Evolutionary conservation across 1,284 basidiomycete species (phyloP).

Genomic region (Earliella scabrosa): DNA sequence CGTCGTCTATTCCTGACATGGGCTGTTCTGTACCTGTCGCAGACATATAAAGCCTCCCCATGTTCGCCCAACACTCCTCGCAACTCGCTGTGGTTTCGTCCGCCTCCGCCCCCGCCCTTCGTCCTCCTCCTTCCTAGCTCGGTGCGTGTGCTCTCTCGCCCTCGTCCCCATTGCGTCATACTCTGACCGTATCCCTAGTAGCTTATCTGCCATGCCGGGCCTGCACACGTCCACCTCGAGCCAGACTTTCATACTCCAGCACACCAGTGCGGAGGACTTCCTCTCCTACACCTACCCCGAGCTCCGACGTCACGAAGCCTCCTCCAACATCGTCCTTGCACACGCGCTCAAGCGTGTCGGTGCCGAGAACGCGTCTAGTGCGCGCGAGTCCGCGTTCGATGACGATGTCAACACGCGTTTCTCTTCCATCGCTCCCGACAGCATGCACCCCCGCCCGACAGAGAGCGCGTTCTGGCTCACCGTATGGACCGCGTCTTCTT

Average conservation of each 20-base stretch:
- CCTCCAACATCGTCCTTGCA: slow-evolving; percentile 56
- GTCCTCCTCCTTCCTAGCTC: neutral
- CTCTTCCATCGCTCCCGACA: slow-evolving; percentile 23
- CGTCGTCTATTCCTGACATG: slow-evolving; percentile 20
- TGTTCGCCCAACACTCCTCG: neutral
- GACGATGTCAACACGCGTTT: slow-evolving; percentile 37
- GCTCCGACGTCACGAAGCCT: slow-evolving; percentile 47
- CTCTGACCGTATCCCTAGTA: neutral
- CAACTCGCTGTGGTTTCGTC: slow-evolving; percentile 3
- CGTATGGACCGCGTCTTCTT: slow-evolving; percentile 44
- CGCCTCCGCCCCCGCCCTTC: neutral
- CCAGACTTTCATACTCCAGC: slow-evolving; percentile 45
- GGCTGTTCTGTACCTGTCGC: slow-evolving; percentile 19
- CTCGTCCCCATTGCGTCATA: neutral
- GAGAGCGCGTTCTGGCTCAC: slow-evolving; percentile 52
- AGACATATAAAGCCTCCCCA: slow-evolving; percentile 15
- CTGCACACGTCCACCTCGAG: slow-evolving; percentile 30
- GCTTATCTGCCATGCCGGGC: slow-evolving; percentile 35
- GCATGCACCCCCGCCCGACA: slow-evolving; percentile 24
- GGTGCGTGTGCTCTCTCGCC: neutral
- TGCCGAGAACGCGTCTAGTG: slow-evolving; percentile 42
- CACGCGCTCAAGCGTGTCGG: slow-evolving; percentile 50
- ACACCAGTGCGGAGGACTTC: slow-evolving; percentile 46
- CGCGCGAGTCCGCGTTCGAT: slow-evolving; percentile 41
- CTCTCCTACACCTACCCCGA: slow-evolving; percentile 47